phyloP scores from a whole-genome alignment of 2,329 filamentous ascomycete species.

The Teratosphaeria zuluensis region DNA sequence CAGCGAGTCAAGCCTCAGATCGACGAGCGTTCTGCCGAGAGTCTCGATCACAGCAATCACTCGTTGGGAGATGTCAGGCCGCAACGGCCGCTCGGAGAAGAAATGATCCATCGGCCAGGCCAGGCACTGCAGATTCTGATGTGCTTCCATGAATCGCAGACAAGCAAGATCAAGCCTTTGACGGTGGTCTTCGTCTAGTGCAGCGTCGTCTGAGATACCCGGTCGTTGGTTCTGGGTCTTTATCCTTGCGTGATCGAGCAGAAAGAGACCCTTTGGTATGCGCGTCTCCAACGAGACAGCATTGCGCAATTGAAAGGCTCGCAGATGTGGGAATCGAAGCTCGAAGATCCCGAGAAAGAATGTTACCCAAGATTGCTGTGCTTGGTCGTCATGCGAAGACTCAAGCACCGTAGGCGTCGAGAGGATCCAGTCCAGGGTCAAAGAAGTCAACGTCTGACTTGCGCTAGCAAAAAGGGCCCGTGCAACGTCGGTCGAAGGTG shows the following conservation, averaged over 20 bases:
- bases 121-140: slow-evolving; percentile 34
- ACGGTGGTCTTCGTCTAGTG: neutral
- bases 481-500: slow-evolving; percentile 13
- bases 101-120: slow-evolving; percentile 40
- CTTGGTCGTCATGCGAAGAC: neutral
- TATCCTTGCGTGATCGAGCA: slow-evolving; percentile 17
- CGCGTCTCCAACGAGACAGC: slow-evolving; percentile 28
- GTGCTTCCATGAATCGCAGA: slow-evolving; percentile 35
- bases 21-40: slow-evolving; percentile 30
- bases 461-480: slow-evolving; percentile 10
- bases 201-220: neutral
- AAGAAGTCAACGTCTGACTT: slow-evolving; percentile 21
- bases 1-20: slow-evolving; percentile 33
- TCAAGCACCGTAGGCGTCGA: slow-evolving; percentile 2
- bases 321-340: slow-evolving; percentile 34
- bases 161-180: slow-evolving; percentile 6
- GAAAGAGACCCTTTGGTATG: slow-evolving; percentile 28
- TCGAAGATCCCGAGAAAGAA: slow-evolving; percentile 24
- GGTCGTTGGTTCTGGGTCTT: neutral
- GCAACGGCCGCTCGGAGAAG: slow-evolving; percentile 25
- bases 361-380: slow-evolving; percentile 6
- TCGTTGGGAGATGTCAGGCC: slow-evolving; percentile 16
- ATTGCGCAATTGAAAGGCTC: slow-evolving; percentile 39
- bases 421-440: slow-evolving; percentile 29
- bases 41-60: slow-evolving; percentile 27